Base-by-base conservation (phyloP, 2,329 filamentous ascomycete species). In the Cordyceps cateniannulata region DNA sequence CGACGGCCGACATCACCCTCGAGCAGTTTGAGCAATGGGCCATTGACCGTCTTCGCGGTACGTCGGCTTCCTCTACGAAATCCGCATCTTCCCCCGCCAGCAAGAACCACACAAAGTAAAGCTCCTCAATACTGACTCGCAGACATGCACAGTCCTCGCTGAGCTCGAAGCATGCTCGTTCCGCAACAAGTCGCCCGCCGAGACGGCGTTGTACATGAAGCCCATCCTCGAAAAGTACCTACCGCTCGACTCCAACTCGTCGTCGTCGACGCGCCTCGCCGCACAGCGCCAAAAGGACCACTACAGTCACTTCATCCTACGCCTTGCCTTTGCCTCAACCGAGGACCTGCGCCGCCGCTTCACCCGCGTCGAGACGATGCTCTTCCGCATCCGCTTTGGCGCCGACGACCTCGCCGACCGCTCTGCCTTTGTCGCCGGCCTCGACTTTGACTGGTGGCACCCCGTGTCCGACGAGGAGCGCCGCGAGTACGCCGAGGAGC, bases 11-110 rank as follows among this genome's bases (percentile, higher is more conserved):
- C 71, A 95, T 99, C 67, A 96, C 91, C 0, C 85, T 99, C 47
- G 95, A 99, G 71, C 88, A 99, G 72, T 99, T 99, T 69, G 95
- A 99, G 73, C 92, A 96, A 82, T 99, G 95, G 95, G 95, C 93
- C 12, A 98, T 99, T 69, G 90, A 96, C 69, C 83, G 95, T 61
- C 75, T 99, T 66, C 88, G 91, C 76, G 84, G 91, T 91, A 78
- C 18, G 59, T 55, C 27, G 3, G 42, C n/a, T 20, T 20, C 22
- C 42, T n/a, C n/a, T 22, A 7, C 42, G 18, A 3, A 18, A 9
- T 5, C 42, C 4, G n/a, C 42, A n/a, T 40, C 38, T n/a, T n/a
- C 38, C 3, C 38, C 14, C 14, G 14, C 10, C 29, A 49, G 47
- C 42, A 14, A 47, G 20, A 16, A 14, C 29, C 20, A 6, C 25